Conservation (phyloP, 768 basidiomycete species). For the Boletellus sp. region DNA sequence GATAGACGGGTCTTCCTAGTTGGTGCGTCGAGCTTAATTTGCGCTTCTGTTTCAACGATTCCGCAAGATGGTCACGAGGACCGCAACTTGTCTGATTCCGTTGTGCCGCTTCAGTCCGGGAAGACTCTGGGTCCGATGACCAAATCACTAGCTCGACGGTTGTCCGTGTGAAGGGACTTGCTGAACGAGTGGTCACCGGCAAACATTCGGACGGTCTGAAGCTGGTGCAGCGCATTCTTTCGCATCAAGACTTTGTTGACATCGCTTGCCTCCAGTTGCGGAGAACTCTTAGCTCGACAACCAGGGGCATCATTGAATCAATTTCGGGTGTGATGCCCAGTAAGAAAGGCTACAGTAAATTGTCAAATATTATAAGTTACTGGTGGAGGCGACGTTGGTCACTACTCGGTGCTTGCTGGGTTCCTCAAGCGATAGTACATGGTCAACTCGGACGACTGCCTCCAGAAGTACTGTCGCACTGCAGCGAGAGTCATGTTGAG, state of each 20-base stretch:
- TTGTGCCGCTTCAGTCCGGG: not conserved
- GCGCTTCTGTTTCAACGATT: not conserved
- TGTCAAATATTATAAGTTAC: constrained; percentile 25
- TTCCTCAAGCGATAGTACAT: constrained; percentile 68
- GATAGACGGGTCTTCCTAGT: constrained; percentile 10
- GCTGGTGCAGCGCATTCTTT: too few relatives aligned
- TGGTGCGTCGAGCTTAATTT: not conserved
- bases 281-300: too few relatives aligned
- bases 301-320: too few relatives aligned
- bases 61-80: not conserved
- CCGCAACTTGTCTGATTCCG: not conserved
- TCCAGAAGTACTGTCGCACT: constrained; percentile 88
- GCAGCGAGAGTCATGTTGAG: constrained; percentile 87
- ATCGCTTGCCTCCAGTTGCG: too few relatives aligned
- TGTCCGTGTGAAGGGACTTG: too few relatives aligned
- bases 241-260: too few relatives aligned
- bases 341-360: constrained; percentile 1
- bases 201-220: too few relatives aligned
- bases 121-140: not conserved
- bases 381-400: not conserved
- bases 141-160: not conserved
- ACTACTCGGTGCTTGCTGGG: constrained; percentile 2
- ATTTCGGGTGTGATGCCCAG: not conserved
- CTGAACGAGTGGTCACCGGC: not conserved
- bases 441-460: constrained; percentile 63